A percentile compares a stretch with the other conserved stretches of the same genome.
phyloP scores from a whole-genome alignment of 805 yeast species.

The Metschnikowia noctiluminum region DNA sequence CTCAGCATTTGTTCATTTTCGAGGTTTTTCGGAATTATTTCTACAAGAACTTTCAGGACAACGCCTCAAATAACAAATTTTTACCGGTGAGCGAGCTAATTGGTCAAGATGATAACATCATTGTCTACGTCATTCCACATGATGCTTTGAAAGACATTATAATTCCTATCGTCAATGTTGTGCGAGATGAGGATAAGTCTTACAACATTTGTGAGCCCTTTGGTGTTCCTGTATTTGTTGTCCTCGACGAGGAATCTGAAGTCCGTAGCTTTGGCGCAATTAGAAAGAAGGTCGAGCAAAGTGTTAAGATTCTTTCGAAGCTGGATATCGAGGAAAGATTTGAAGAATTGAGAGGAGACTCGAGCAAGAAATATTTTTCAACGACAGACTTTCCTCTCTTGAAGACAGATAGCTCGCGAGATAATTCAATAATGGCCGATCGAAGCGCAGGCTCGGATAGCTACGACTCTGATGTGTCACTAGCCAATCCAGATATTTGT shows the following conservation, averaged over 20 bases:
- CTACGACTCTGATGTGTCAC: constrained; percentile 45
- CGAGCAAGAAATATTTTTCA: constrained; percentile 17
- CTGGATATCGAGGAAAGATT: constrained; percentile 23
- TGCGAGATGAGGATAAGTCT: constrained; percentile 36
- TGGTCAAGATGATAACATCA: constrained; percentile 55
- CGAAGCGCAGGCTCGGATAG: constrained; percentile 23
- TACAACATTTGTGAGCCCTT: constrained; percentile 47
- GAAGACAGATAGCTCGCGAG: constrained; percentile 1
- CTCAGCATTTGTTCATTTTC: constrained; percentile 28
- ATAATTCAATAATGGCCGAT: constrained; percentile 20
- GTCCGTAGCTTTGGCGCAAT: constrained; percentile 54
- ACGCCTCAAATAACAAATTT: constrained; percentile 51
- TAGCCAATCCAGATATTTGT: constrained; percentile 50
- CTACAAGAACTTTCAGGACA: constrained; percentile 62
- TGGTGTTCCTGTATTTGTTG: constrained; percentile 75
- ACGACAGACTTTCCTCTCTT: constrained; percentile 36
- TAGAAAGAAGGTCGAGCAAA: constrained; percentile 51
- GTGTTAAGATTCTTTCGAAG: constrained; percentile 23
- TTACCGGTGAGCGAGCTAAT: constrained; percentile 69
- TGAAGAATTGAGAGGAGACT: constrained; percentile 16
- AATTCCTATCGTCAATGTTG: constrained; percentile 56
- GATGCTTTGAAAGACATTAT: constrained; percentile 41
- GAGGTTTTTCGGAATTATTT: constrained; percentile 60
- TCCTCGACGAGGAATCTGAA: constrained; percentile 48
- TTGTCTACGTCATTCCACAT: constrained; percentile 56